phyloP scores from a whole-genome alignment of 2,329 filamentous ascomycete species.

The Verticillium nubilum region DNA sequence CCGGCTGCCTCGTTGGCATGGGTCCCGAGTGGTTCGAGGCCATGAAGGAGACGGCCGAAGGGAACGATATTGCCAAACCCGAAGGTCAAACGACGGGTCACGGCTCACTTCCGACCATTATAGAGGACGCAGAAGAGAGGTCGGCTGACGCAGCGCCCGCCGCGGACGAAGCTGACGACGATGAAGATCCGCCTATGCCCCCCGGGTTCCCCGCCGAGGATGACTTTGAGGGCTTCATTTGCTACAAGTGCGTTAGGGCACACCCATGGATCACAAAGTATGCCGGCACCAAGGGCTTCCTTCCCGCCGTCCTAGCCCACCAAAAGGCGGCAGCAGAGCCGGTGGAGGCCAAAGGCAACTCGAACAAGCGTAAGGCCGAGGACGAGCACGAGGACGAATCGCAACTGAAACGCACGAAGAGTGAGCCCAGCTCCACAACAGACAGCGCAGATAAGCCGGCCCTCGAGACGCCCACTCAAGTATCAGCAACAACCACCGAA shows the following conservation, averaged over 20 bases:
- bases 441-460: slow-evolving; percentile 4
- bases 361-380: slow-evolving; percentile 64
- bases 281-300: slow-evolving; percentile 72
- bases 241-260: slow-evolving; percentile 86
- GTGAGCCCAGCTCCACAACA: slow-evolving; percentile 21
- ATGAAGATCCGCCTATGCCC: slow-evolving; percentile 62
- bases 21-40: slow-evolving; percentile 66
- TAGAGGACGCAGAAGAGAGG: slow-evolving; percentile 37
- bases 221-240: slow-evolving; percentile 83
- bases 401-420: slow-evolving; percentile 48
- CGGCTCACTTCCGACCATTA: slow-evolving; percentile 39
- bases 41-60: slow-evolving; percentile 32
- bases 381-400: slow-evolving; percentile 35
- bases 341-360: slow-evolving; percentile 11
- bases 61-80: slow-evolving; percentile 23
- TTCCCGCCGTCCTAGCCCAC: slow-evolving; percentile 60
- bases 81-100: slow-evolving; percentile 7
- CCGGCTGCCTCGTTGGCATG: slow-evolving; percentile 81
- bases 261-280: slow-evolving; percentile 91
- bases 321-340: slow-evolving; percentile 14
- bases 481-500: slow-evolving; percentile 9
- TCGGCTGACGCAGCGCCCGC: slow-evolving; percentile 4
- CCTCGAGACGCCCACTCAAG: slow-evolving; percentile 7
- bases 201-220: slow-evolving; percentile 86
- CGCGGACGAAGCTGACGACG: slow-evolving; percentile 16